Evolutionary conservation across 306 rosid genomes (phyloP).

Genomic region (Astragalus glycyphyllos): DNA sequence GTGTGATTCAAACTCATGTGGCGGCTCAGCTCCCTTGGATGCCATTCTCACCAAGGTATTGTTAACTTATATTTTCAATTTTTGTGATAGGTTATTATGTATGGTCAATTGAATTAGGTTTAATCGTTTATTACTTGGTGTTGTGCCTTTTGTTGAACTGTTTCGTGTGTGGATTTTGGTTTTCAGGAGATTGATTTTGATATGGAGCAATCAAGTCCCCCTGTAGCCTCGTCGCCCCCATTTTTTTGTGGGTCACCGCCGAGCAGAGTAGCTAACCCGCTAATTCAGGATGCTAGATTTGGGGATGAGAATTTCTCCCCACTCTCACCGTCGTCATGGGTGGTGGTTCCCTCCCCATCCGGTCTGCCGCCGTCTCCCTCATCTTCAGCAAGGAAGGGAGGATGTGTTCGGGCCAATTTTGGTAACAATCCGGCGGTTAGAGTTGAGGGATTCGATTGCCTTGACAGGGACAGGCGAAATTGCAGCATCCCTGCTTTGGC

Average conservation of each 20-base stretch:
- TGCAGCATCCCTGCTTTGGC: slow-evolving; percentile 92
- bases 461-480: slow-evolving; percentile 82
- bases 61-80: neutral
- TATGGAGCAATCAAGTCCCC: slow-evolving; percentile 60
- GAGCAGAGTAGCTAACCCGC: slow-evolving; percentile 94
- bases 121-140: neutral
- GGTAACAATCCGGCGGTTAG: slow-evolving; percentile 85
- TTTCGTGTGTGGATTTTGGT: neutral
- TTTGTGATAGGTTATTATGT: neutral
- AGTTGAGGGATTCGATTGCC: slow-evolving; percentile 93
- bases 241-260: slow-evolving; percentile 97
- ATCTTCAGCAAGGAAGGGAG: slow-evolving; percentile 70
- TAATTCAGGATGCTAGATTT: slow-evolving; percentile 88
- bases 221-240: slow-evolving; percentile 81
- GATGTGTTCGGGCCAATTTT: slow-evolving; percentile 71
- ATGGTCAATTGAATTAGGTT: neutral
- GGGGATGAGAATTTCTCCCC: slow-evolving; percentile 72
- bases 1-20: slow-evolving; percentile 62
- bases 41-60: slow-evolving; percentile 73
- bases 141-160: slow-evolving; percentile 3
- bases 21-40: slow-evolving; percentile 69
- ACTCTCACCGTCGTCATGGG: slow-evolving; percentile 49
- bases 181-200: slow-evolving; percentile 77
- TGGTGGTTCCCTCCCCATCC: slow-evolving; percentile 40
- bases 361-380: slow-evolving; percentile 64